Evolutionary conservation across 257 asterid species (phyloP), one percentile per base, ranked within the genome.

Genomic region (Solanum sitiens): DNA sequence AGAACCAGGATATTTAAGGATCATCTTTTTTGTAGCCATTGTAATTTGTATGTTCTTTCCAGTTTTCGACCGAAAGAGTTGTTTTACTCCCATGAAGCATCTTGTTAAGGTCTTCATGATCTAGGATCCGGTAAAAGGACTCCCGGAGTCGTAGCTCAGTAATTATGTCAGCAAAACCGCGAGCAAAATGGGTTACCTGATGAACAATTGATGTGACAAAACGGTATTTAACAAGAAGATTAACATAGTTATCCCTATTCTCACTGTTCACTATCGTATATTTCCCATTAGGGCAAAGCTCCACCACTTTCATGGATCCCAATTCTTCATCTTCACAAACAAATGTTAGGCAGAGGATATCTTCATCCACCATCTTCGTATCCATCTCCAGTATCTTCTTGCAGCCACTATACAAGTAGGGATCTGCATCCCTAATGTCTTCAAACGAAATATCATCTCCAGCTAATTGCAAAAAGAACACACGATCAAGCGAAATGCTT

Each of bases 41-140:
- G 86, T 92, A 97, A 32, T 94, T 94, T 3, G 98, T 95, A 90
- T 97, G 97, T 50, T 95, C 94, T 89, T 85, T 97, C 98, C 98
- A 97, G 87, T 95, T 98, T 91, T 94, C 97, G n/a, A 94, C 91
- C 75, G 96, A 95, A 88, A 97, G 88, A 85, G 84, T 91, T 85
- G 84, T 92, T 83, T 94, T 95, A 89, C 96, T 94, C 30, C 98
- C 98, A 88, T 90, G 90, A 35, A 97, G 91, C 94, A 97, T 94
- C 91, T 88, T 53, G 86, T 95, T 96, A 87, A 95, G 94, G 89
- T 97, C 98, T 90, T 93, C 95, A 6, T 89, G 93, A 50, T 95
- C 91, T 91, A 97, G 87, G 92, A 92, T 93, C 44, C 45, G 83
- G 93, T 95, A 97, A 89, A 97, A 96, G 73, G 93, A 91, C 37